Conservation (phyloP, 2,329 filamentous ascomycete genomes). For the Zasmidium angulare region DNA sequence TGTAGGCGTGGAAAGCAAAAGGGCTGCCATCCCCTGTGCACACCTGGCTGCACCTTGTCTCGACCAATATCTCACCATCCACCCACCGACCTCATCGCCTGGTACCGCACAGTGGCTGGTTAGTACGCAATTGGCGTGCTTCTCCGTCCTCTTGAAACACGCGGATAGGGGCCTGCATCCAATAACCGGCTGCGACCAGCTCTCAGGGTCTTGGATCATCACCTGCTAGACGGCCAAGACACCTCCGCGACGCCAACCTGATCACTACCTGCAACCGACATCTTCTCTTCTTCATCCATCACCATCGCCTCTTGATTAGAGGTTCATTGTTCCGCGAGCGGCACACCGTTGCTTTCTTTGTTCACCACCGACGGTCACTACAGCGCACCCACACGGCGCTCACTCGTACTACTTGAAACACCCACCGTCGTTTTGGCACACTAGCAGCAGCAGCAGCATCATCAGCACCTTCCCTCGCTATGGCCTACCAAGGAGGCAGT, state of each 20-base stretch:
- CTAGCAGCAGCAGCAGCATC: too few species aligned
- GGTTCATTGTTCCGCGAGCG: not conserved
- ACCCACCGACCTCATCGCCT: too few species aligned
- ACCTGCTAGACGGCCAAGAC: not conserved
- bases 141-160: not conserved
- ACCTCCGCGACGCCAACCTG: not conserved
- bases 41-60: too few species aligned
- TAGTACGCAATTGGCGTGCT: not conserved
- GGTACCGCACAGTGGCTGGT: not conserved
- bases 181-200: not conserved
- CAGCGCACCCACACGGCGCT: not conserved
- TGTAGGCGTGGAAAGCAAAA: not conserved
- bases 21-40: not conserved
- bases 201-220: slow-evolving; percentile 2
- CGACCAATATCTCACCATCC: not conserved
- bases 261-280: not conserved
- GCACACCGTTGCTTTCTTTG: slow-evolving; percentile 6
- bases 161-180: not conserved
- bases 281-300: slow-evolving; percentile 1
- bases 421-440: slow-evolving; percentile 13
- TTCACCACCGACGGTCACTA: slow-evolving; percentile 3
- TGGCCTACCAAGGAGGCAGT: slow-evolving; percentile 37
- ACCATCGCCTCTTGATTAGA: not conserved
- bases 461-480: slow-evolving; percentile 13
- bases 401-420: too few species aligned